Evolutionary conservation across 2,329 filamentous ascomycete species (phyloP), one percentile per base, ranked within the genome.

Genomic region (Aspergillus melleus): DNA sequence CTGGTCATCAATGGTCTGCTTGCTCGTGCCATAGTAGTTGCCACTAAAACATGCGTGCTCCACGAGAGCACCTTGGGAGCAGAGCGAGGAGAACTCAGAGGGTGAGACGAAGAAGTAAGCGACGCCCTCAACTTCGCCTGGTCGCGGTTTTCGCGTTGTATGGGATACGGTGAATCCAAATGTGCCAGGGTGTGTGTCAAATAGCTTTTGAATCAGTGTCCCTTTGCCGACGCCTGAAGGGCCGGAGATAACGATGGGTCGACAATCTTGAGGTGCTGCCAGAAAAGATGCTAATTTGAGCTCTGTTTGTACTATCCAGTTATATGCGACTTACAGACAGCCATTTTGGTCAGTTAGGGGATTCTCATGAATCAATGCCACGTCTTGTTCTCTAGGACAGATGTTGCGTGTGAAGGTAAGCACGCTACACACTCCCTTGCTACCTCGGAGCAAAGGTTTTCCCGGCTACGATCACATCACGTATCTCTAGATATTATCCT

Each of bases 1-100:
- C 42, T 64, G 59, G 6, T 69, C 64, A 3, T 39, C 20, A 12
- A 70, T 64, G 16, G 67, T 64, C 56, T 54, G 49, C 74, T 90
- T 87, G 74, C 86, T 90, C 4, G 91, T 95, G 59, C 91, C 91
- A 77, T 96, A 96, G 68, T 86, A 80, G 78, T 96, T 94, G 59
- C 86, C 86, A 46, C 90, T 88, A 74, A 95, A 96, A 72, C 87
- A 80, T 51, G 92, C 91, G 78, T 89, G 86, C 82, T 96, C 92
- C 60, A 95, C 86, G 74, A 96, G 95, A 16, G 86, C 88, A 59
- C 84, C 81, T 58, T 84, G 74, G 10, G 76, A 80, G 62, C 90
- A 84, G 63, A 92, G 82, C 54, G 79, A 77, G 72, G 85, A 77
- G 70, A 94, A 94, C 9, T 81, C 80, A 10, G 83, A 80, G 73